Base-by-base conservation (phyloP, 352 stramenopile species). In the Pythium folliculosum region DNA sequence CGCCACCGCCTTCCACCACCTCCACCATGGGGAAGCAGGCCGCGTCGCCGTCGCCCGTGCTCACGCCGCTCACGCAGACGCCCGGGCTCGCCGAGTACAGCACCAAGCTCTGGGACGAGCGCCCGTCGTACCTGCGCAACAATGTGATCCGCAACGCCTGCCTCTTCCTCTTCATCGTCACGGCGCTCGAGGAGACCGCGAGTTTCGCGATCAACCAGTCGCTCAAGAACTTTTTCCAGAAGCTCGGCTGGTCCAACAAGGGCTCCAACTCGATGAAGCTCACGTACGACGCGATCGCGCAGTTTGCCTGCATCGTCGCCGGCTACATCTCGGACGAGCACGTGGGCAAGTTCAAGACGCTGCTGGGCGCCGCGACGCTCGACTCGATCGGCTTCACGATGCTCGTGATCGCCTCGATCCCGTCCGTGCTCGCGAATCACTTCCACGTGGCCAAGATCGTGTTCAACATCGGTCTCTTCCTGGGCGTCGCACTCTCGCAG, bases 121-220 rank as follows among this genome's bases (percentile, higher is more conserved):
- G 66, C 2, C 57, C 56, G 12, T 43, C n/a, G 9, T 32, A 67
- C 30, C 65, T 60, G 22, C 35, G 59, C 27, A 67, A 76, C 22
- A 65, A 63, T 23, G 57, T 75, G 23, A 37, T 78, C 16, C 60
- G 71, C 23, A 63, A 73, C 47, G 72, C 71, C n/a, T 76, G 69
- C 22, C 23, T 65, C 32, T 76, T 65, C 40, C 63, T 78, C 49
- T 63, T 75, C 27, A 19, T 72, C n/a, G 66, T 78, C 23, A 54
- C 40, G 53, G 69, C 75, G 19, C 30, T 78, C 21, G 54, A 70
- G 5, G 69, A 76, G 38, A 51, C 62, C 19, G 55, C 70, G 49
- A 72, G 65, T 35, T 78, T 75, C 48, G 66, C 53, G n/a, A 69
- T 78, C 47, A 77, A 77, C 55, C 65, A 74, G 63, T 60, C 64